Percentiles rank a stretch among this genome's conserved stretches.
phyloP scores from a whole-genome alignment of 768 basidiomycete species.

The Suillus alpinus region DNA sequence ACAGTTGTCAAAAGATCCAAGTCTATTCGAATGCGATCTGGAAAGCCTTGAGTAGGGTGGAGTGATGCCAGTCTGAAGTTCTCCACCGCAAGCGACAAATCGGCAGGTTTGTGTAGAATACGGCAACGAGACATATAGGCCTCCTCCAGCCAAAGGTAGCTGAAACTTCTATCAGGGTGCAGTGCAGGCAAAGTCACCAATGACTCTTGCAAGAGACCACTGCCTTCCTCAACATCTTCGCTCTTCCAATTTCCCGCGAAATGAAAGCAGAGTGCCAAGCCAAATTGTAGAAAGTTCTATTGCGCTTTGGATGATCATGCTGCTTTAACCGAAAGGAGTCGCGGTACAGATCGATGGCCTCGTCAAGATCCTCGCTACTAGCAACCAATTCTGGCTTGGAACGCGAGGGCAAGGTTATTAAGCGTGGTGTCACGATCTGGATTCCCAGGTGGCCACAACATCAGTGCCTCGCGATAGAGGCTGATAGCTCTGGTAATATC shows the following conservation, averaged over 20 bases:
- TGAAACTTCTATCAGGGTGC: constrained; percentile 3
- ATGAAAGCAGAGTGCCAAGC: constrained; percentile 7
- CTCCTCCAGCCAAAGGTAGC: background rate
- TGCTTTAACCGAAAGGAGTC: background rate
- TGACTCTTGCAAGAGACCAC: constrained; percentile 2
- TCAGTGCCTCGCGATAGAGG: constrained; percentile 3
- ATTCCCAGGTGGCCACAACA: constrained; percentile 3
- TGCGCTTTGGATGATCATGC: background rate
- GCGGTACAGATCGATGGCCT: constrained; percentile 8
- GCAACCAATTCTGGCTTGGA: constrained; percentile 4
- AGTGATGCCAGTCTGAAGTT: background rate
- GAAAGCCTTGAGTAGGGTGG: background rate
- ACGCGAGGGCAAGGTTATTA: constrained; percentile 1
- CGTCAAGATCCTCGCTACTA: constrained; percentile 14
- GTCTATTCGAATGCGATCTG: background rate
- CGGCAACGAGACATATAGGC: background rate
- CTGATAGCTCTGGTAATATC: constrained; percentile 22
- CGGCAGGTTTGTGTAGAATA: background rate
- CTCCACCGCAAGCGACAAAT: background rate
- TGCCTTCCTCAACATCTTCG: constrained; percentile 4
- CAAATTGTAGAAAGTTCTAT: background rate
- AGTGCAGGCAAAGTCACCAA: background rate
- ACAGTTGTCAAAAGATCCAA: background rate
- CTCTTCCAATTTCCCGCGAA: background rate
- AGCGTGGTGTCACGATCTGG: background rate